Base-by-base conservation (phyloP, 2,329 filamentous ascomycete genomes). In the Ophiostoma tasmaniense region DNA sequence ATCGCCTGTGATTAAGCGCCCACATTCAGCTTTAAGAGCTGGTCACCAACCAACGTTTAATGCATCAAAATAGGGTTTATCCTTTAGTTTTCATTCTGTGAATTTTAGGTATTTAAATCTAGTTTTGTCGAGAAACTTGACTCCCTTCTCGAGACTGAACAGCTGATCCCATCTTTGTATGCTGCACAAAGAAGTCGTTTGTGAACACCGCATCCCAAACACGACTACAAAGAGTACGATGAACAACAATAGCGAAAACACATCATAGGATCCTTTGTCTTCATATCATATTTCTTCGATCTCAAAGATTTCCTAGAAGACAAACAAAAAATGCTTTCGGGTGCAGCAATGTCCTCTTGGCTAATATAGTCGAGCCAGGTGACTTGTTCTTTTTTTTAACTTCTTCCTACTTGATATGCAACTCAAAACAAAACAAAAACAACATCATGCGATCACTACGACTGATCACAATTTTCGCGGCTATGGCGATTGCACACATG, bases 1-100 rank as follows among this genome's bases (percentile, higher is more conserved):
- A 28, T 45, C 52, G 20, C 68, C 68, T 66, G 37, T 69, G 59
- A 39, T 33, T 69, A 69, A 55, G 68, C 68, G 68, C 68, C 68
- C 52, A 42, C 7, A 17, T 5, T 20, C 37, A 65, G 37, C 64
- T 28, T 14, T 17, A 30, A 17, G 25, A 33, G 25, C 55, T 30
- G 25, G 25, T 2, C 5, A 61, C 14, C 55, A 20, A 61, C 14
- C 25, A 61, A 17, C 22, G 6, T 11, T 20, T 6, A 61, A 61
- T 13, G 5, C 14, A 61, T 28, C 22, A 33, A 20, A 20, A 30
- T 28, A 25, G 55, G 13, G 30, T 11, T 50, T n/a, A 22, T 50
- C 33, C 33, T 33, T 33, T 8, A 33, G 3, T n/a, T 6, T 20
- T 22, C 2, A 8, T 20, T 20, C n/a, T 50, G 8, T 39, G 11